Evolutionary conservation across 208 protist species (phyloP).

Genomic region (Strigomonas galati): DNA sequence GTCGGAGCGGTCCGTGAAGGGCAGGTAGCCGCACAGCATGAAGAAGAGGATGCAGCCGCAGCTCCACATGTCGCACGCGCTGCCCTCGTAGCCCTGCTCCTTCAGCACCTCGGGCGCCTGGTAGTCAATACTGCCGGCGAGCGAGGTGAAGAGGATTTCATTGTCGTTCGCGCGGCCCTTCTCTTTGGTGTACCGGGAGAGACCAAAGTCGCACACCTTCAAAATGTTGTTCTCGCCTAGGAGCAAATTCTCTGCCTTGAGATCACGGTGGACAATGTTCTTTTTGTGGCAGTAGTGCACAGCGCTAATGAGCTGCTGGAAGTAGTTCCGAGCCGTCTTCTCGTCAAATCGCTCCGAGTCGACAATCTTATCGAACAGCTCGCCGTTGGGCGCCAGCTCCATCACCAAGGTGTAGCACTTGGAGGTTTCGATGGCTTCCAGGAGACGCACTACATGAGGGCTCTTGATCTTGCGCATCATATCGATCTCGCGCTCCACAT

Average conservation of each 20-base stretch:
- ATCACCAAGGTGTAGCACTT: slow-evolving; percentile 97
- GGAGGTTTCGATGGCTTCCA: slow-evolving; percentile 96
- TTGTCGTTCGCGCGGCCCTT: slow-evolving; percentile 50
- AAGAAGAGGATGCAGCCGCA: slow-evolving; percentile 98
- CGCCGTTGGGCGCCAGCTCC: slow-evolving; percentile 96
- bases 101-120: slow-evolving; percentile 88
- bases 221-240: slow-evolving; percentile 76
- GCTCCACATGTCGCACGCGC: slow-evolving; percentile 96
- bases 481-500: slow-evolving; percentile 95
- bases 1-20: slow-evolving; percentile 92
- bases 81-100: slow-evolving; percentile 91
- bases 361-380: slow-evolving; percentile 98
- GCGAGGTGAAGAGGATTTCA: slow-evolving; percentile 70
- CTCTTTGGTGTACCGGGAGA: slow-evolving; percentile 88
- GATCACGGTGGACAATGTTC: slow-evolving; percentile 91
- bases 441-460: slow-evolving; percentile 89
- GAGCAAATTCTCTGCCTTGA: slow-evolving; percentile 93
- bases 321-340: slow-evolving; percentile 78
- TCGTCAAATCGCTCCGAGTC: slow-evolving; percentile 83
- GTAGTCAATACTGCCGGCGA: slow-evolving; percentile 89
- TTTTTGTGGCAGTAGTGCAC: slow-evolving; percentile 91
- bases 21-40: slow-evolving; percentile 96
- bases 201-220: slow-evolving; percentile 92
- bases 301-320: slow-evolving; percentile 89
- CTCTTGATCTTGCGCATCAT: slow-evolving; percentile 97